Conservation (phyloP, 352 stramenopile species). For the Phytophthora uliginosa region DNA sequence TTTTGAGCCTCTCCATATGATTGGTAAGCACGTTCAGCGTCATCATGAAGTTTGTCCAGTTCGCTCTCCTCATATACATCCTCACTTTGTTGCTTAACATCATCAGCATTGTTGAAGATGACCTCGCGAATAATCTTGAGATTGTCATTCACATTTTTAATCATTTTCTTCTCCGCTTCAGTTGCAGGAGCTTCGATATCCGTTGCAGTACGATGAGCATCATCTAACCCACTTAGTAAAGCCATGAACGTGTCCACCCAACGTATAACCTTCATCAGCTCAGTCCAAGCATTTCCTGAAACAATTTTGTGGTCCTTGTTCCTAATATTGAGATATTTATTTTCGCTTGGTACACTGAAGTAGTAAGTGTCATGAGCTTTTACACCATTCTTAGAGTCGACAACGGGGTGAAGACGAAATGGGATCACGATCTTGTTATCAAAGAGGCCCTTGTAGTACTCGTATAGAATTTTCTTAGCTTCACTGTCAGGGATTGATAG, state of each 20-base stretch:
- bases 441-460: constrained; percentile 26
- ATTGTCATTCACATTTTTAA: constrained; percentile 14
- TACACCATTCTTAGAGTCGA: constrained; percentile 18
- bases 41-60: constrained; percentile 14
- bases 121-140: constrained; percentile 9
- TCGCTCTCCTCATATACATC: constrained; percentile 8
- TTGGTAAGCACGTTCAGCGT: constrained; percentile 6
- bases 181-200: constrained; percentile 12
- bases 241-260: constrained; percentile 25
- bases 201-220: constrained; percentile 4
- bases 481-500: constrained; percentile 19
- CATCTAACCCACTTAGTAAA: constrained; percentile 7
- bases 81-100: constrained; percentile 10
- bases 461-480: constrained; percentile 25
- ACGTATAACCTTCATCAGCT: constrained; percentile 8
- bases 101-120: constrained; percentile 10
- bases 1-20: constrained; percentile 14
- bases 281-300: constrained; percentile 13
- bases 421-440: constrained; percentile 20
- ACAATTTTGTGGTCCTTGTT: constrained; percentile 15
- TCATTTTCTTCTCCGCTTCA: constrained; percentile 12
- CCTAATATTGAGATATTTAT: constrained; percentile 18
- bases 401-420: constrained; percentile 13
- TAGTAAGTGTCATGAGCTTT: constrained; percentile 20
- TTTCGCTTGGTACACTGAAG: constrained; percentile 11